Evolutionary conservation across 495 filamentous ascomycete species (phyloP), one percentile per base, ranked within the genome.

Genomic region (Barbatosphaeria neglecta): DNA sequence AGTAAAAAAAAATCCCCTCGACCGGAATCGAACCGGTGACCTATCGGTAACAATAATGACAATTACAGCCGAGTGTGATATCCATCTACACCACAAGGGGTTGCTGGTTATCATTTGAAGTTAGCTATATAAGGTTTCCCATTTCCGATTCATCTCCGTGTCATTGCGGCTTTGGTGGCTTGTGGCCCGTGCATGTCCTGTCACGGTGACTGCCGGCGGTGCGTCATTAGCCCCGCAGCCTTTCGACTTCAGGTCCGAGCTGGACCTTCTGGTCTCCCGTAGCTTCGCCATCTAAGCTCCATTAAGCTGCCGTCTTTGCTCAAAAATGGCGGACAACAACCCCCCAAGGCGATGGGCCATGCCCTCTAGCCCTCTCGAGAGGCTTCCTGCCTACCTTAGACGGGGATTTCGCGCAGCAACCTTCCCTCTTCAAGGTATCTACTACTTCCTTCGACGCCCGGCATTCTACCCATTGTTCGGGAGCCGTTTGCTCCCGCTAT

Each of bases 371-470:
- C 37, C 50, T 11, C 50, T 52, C 23, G 24, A 45, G 25, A 50
- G 60, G 4, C 61, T 58, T 10, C 24, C 46, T 8, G 44, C 41
- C 37, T 66, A 68, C 45, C 5, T 65, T 18, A 39, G 23, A 6
- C 58, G 66, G 42, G 64, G 58, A 16, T 37, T 57, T 23, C 20
- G 49, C 25, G 57, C 67, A 4, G 62, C 59, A 18, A 61, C 57
- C 7, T 73, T 63, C 39, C 57, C 57, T 41, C 48, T 63, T 20
- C 55, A 82, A 69, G 90, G 89, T 20, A 83, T 94, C 47, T 67
- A 78, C 59, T 93, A 86, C 71, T 87, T 93, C 60, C 47, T 78
- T 49, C 66, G 74, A 44, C 80, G 84, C 62, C 81, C 73, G 23
- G 69, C 70, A 39, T 77, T 74, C 61, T 79, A 70, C 39, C 73